These are phyloP conservation scores for Myxozyma neglecta DNA, from an alignment of 805 yeast genomes.

Conservation along the genomic window DNA sequence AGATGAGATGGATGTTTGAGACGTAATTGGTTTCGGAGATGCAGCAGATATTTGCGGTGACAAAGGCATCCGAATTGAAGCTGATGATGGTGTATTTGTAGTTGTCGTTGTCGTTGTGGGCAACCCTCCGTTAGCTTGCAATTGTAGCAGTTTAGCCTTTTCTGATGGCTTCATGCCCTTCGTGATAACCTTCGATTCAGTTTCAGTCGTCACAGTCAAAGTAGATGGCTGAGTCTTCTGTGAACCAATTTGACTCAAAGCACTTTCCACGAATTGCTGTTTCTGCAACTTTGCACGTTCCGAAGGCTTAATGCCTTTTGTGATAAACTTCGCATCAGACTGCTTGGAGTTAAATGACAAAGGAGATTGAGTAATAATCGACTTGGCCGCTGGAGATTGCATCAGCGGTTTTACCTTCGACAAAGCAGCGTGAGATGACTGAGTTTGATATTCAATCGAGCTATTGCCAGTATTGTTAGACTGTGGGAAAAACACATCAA, in stretches of 20 bases:
- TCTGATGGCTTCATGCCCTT: background rate
- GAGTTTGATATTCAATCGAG: background rate
- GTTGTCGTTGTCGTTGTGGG: background rate
- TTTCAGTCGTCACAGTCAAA: background rate
- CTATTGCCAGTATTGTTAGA: background rate
- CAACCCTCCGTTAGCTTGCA: too few species aligned
- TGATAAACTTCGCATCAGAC: background rate
- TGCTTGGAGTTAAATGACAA: background rate
- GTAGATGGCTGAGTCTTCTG: background rate
- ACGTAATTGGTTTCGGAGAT: too few species aligned
- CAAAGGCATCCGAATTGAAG: too few species aligned
- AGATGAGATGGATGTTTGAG: background rate
- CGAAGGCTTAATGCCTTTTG: conserved; percentile 5
- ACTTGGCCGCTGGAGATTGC: background rate
- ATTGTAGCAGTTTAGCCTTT: too few species aligned
- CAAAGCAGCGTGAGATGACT: background rate
- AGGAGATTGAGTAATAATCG: too few species aligned
- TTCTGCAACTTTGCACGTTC: background rate
- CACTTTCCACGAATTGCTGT: background rate
- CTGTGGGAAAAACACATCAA: background rate
- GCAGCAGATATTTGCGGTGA: too few species aligned
- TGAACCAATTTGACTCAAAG: background rate
- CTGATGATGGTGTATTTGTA: background rate
- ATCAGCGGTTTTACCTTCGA: background rate
- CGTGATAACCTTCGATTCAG: background rate